Base-by-base conservation (phyloP, 495 filamentous ascomycete species). In the Talaromyces trachyspermus region DNA sequence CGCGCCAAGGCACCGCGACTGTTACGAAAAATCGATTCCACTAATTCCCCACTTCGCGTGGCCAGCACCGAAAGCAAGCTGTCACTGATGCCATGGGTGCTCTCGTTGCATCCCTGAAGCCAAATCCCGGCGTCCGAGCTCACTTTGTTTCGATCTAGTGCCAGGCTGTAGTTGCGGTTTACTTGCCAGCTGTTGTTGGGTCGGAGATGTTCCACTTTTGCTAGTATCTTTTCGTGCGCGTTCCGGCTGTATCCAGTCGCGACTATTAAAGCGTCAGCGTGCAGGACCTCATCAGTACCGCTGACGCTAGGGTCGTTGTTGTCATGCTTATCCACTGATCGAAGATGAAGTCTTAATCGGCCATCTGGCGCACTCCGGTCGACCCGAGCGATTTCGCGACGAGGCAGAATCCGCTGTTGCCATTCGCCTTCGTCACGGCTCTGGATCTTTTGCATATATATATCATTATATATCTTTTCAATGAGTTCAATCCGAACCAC, bases 21-120 rank as follows among this genome's bases (percentile, higher is more conserved):
- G n/a, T 65, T 60, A 15, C 76, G 79, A 59, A 90, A 91, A 37
- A 94, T 81, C 15, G 78, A 86, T 30, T 78, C 66, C 14, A 90
- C 85, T 52, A 94, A 80, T 60, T 91, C 85, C 14, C 82, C 88
- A 39, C 84, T 83, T 48, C 88, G 71, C 8, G 80, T 75, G 0
- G 88, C 84, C 46, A 91, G 64, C 43, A 92, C 82, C 2, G 85
- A 89, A 17, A 94, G 69, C 25, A 94, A 66, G 15, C 83, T 87
- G 64, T 91, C 88, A 52, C 84, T 87, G 52, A 91, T 58, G 69
- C 92, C 92, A 61, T 96, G 92, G 22, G 88, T 95, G 49, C 73
- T 78, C 66, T 98, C 89, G 56, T 89, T 92, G 62, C 89, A 96
- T 1, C 92, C 92, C 65, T 96, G 92, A 50, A 98, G 71, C 89